These are phyloP conservation scores for Schoenoplectus triqueter DNA, from an alignment of 202 grass and related monocot species.

Conservation along the genomic window DNA sequence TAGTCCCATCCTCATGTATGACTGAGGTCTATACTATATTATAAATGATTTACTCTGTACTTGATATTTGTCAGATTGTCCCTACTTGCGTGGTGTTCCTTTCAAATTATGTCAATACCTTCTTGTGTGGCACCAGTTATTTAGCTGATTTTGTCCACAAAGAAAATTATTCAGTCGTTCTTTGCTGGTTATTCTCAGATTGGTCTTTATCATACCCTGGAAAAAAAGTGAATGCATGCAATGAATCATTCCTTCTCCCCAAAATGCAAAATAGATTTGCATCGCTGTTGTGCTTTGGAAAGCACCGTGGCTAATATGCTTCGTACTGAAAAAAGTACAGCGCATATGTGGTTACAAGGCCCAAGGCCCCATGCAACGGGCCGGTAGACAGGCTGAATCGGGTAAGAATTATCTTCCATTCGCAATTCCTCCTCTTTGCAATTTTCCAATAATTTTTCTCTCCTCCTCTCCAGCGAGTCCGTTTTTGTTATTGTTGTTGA, in stretches of 20 bases:
- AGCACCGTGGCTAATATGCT: too few relatives aligned
- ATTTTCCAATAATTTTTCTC: not conserved
- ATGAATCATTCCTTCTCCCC: not conserved
- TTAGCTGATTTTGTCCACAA: not conserved
- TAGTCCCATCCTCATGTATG: not conserved
- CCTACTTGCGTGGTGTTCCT: not conserved
- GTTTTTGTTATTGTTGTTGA: not conserved
- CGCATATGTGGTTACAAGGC: too few relatives aligned
- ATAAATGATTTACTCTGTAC: not conserved
- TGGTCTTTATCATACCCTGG: conserved; percentile 1
- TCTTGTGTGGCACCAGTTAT: not conserved
- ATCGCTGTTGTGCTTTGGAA: too few relatives aligned
- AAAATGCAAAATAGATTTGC: too few relatives aligned
- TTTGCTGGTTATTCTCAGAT: not conserved
- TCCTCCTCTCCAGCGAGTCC: not conserved
- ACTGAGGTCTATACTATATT: not conserved
- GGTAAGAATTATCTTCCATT: not conserved
- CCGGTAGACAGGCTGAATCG: not conserved
- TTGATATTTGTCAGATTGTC: not conserved
- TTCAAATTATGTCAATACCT: not conserved
- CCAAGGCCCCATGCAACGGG: too few relatives aligned
- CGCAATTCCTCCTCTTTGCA: not conserved
- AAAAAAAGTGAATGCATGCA: not conserved
- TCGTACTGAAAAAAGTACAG: too few relatives aligned
- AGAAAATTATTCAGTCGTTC: not conserved